Evolutionary conservation across 2,329 filamentous ascomycete genomes (phyloP).

Genomic region (Penicillium aurantiogriseum): DNA sequence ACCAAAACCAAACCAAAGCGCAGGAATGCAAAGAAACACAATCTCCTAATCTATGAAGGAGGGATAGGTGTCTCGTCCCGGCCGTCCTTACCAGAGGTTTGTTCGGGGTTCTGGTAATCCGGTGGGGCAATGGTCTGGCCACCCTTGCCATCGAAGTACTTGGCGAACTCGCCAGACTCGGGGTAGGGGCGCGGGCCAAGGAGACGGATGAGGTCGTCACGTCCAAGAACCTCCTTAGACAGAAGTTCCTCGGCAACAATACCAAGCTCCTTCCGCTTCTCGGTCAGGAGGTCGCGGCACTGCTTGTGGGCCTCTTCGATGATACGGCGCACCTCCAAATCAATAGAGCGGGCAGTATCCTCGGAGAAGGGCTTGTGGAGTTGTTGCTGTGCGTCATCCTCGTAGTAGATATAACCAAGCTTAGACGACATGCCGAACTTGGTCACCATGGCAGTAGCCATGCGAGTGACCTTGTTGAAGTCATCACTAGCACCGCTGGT

Average conservation of each 20-base stretch:
- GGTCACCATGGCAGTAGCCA: conserved; percentile 98
- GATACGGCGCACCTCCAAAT: conserved; percentile 85
- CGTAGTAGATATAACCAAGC: conserved; percentile 88
- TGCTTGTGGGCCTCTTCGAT: conserved; percentile 90
- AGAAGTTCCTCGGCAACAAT: conserved; percentile 91
- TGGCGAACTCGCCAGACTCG: conserved; percentile 84
- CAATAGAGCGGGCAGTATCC: conserved; percentile 87
- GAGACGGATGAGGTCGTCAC: conserved; percentile 89
- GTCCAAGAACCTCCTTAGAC: conserved; percentile 82
- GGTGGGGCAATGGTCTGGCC: conserved; percentile 55
- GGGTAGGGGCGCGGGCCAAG: conserved; percentile 81
- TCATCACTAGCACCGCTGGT: conserved; percentile 94
- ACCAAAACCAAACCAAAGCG: conserved; percentile 23
- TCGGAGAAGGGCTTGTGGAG: conserved; percentile 96
- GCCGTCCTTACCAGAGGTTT: conserved; percentile 45
- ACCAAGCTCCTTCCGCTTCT: conserved; percentile 85
- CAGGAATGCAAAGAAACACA: conserved; percentile 9
- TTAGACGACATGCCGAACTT: conserved; percentile 98
- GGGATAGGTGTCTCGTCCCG: conserved; percentile 35
- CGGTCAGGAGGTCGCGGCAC: conserved; percentile 76
- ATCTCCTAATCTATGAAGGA: conserved; percentile 6
- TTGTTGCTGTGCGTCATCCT: conserved; percentile 70
- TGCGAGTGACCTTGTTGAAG: conserved; percentile 95
- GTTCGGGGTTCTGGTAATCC: conserved; percentile 37
- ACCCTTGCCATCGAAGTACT: conserved; percentile 73